Evolutionary conservation across 2,329 filamentous ascomycete species (phyloP).

Genomic region (Fusarium foetens): DNA sequence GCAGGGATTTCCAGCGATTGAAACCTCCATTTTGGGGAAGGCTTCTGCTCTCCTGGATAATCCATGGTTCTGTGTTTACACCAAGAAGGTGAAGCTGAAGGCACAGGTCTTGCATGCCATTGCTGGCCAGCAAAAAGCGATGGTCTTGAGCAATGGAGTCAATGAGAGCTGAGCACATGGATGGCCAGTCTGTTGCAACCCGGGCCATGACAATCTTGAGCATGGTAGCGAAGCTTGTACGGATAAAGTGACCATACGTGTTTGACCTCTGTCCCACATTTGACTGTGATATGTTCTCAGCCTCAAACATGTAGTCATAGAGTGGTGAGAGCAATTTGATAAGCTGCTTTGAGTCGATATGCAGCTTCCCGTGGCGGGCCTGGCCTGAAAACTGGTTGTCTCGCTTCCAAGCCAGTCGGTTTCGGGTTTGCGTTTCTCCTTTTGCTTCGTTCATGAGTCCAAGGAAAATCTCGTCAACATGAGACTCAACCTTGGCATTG

Average conservation of each 20-base stretch:
- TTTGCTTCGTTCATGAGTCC: constrained; percentile 23
- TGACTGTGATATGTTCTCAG: constrained; percentile 48
- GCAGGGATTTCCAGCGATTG: constrained; percentile 52
- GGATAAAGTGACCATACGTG: constrained; percentile 49
- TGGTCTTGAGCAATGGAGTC: constrained; percentile 47
- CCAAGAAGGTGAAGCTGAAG: constrained; percentile 51
- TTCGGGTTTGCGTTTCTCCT: constrained; percentile 42
- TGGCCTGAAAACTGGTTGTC: constrained; percentile 47
- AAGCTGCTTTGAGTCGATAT: constrained; percentile 52
- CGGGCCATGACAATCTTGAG: constrained; percentile 51
- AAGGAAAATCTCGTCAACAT: constrained; percentile 53
- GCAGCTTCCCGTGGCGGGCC: constrained; percentile 37
- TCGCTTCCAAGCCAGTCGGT: constrained; percentile 52
- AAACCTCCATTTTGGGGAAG: constrained; percentile 44
- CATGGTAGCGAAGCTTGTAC: constrained; percentile 53
- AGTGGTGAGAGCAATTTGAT: constrained; percentile 53
- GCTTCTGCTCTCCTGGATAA: constrained; percentile 37
- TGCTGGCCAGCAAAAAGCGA: constrained; percentile 44
- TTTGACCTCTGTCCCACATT: constrained; percentile 11
- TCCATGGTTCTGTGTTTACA: constrained; percentile 48
- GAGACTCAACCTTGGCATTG: constrained; percentile 55
- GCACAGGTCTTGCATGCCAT: constrained; percentile 50
- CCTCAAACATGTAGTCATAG: constrained; percentile 58
- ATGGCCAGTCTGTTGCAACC: constrained; percentile 50
- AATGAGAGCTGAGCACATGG: constrained; percentile 45